phyloP scores from a whole-genome alignment of 2,329 filamentous ascomycete genomes.

The Botrytis elliptica region DNA sequence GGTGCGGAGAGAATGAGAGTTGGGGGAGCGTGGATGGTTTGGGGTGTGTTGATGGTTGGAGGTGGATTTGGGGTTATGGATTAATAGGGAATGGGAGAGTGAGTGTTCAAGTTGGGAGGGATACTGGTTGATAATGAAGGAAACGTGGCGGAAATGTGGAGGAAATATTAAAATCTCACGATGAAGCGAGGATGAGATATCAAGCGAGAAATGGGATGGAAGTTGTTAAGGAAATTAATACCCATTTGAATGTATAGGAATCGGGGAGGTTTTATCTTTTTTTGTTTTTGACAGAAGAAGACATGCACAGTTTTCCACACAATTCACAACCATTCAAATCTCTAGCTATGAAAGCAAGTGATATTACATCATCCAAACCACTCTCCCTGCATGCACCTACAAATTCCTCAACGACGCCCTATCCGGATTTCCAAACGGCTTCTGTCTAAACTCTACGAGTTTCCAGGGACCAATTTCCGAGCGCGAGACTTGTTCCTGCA shows the following conservation, averaged over 20 bases:
- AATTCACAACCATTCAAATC: not conserved
- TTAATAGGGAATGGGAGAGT: not conserved
- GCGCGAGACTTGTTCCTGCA: not conserved
- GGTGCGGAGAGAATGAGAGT: not conserved
- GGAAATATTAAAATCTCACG: not conserved
- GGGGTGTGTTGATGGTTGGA: not conserved
- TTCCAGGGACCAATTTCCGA: slow-evolving; percentile 15
- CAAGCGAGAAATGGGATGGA: not conserved
- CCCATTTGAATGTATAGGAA: not conserved
- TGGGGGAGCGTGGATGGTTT: too few species aligned
- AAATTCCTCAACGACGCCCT: not conserved
- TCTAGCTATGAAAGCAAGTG: not conserved
- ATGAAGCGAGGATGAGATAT: not conserved
- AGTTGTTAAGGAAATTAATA: not conserved
- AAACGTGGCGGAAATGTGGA: not conserved
- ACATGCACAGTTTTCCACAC: not conserved
- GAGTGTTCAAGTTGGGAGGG: not conserved
- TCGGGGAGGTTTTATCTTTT: rapidly evolving
- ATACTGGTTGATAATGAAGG: not conserved
- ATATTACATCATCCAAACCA: not conserved
- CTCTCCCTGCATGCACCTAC: not conserved
- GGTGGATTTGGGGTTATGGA: not conserved
- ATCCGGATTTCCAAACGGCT: not conserved
- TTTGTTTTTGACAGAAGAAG: not conserved
- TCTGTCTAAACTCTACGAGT: not conserved